phyloP scores from a whole-genome alignment of 176 grass and related monocot species.

The Eleusine coracana region DNA sequence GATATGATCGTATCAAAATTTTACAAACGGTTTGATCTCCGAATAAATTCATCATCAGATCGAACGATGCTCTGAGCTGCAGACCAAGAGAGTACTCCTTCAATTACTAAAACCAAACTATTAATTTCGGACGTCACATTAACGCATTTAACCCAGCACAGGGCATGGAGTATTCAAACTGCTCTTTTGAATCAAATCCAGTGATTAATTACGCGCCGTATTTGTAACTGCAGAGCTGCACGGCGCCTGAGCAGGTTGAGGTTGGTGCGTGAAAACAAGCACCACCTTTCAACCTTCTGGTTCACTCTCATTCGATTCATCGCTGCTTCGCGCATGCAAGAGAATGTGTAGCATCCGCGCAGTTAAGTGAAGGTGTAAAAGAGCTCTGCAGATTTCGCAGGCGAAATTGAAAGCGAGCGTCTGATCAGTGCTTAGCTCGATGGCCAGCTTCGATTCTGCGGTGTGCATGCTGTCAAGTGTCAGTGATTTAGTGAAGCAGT shows the following conservation, averaged over 20 bases:
- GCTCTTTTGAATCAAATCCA: not conserved
- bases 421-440: not conserved
- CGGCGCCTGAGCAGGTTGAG: not conserved
- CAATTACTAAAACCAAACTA: not conserved
- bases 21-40: not conserved
- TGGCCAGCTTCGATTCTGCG: not conserved
- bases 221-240: not conserved
- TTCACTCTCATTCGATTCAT: not conserved
- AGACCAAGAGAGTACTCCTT: not conserved
- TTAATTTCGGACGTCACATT: not conserved
- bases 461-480: not conserved
- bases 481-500: not conserved
- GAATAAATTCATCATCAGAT: too few relatives aligned
- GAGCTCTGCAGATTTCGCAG: not conserved
- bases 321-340: not conserved
- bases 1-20: not conserved
- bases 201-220: not conserved
- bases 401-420: not conserved
- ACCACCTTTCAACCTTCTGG: not conserved
- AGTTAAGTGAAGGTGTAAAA: not conserved
- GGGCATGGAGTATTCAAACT: not conserved
- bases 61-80: not conserved
- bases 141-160: not conserved
- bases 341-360: not conserved
- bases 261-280: conserved; percentile 18